A percentile compares a stretch with the other conserved stretches of the same genome.
phyloP scores from a whole-genome alignment of 1,284 basidiomycete species.

The Rhodotorula sp. region DNA sequence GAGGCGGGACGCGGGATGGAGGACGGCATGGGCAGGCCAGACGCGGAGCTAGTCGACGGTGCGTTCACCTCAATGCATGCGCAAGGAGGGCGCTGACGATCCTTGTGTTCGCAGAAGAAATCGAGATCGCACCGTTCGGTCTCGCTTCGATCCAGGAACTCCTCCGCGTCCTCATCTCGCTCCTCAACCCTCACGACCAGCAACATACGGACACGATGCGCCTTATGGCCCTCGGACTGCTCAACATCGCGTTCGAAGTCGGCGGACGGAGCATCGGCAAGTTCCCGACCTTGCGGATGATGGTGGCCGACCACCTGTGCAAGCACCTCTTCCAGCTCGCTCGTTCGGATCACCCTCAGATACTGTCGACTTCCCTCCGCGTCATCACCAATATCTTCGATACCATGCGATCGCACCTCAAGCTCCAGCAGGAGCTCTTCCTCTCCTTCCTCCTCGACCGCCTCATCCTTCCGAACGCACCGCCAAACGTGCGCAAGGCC shows the following conservation, averaged over 20 bases:
- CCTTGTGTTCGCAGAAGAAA: neutral
- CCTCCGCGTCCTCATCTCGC: conserved; percentile 87
- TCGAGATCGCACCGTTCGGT: conserved; percentile 59
- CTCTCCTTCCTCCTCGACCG: conserved; percentile 90
- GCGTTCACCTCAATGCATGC: conserved; percentile 27
- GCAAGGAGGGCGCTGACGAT: neutral
- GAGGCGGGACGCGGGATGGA: conserved; percentile 17
- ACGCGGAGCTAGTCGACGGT: conserved; percentile 12
- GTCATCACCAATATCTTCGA: conserved; percentile 85
- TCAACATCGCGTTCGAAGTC: conserved; percentile 86
- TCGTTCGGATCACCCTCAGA: conserved; percentile 75
- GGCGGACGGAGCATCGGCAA: conserved; percentile 66
- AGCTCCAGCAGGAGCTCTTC: conserved; percentile 95
- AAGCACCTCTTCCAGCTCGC: conserved; percentile 90
- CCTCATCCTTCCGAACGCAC: conserved; percentile 53
- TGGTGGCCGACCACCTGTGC: conserved; percentile 85
- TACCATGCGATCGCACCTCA: conserved; percentile 80
- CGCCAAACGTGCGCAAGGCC: conserved; percentile 39
- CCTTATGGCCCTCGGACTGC: conserved; percentile 78
- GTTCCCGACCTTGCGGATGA: conserved; percentile 65
- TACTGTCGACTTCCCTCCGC: conserved; percentile 77
- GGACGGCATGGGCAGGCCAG: conserved; percentile 34
- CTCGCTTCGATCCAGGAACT: conserved; percentile 91
- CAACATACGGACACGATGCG: conserved; percentile 96
- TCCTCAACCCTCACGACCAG: conserved; percentile 89